Percentiles rank a stretch among this genome's conserved stretches.
Conservation (phyloP, 1,284 basidiomycete genomes). For the Cystobasidium pallidum region DNA sequence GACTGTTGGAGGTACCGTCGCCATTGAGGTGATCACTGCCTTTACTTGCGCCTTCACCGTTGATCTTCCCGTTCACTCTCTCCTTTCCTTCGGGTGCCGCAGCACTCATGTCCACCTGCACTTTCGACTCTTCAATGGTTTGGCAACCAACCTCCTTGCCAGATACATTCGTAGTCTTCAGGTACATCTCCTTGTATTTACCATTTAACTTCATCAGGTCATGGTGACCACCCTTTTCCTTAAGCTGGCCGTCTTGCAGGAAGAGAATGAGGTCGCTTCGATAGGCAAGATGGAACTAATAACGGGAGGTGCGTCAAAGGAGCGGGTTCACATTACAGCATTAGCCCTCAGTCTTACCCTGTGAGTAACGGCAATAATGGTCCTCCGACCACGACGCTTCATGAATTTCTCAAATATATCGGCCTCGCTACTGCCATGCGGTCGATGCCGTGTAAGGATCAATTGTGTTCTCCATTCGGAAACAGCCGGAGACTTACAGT, state of each 20-base stretch:
- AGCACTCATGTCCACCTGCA: neutral
- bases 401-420: constrained; percentile 29
- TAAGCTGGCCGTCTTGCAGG: constrained; percentile 29
- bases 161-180: constrained; percentile 12
- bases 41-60: too few relatives aligned
- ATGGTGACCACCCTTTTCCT: constrained; percentile 30
- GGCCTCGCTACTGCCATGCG: constrained; percentile 13
- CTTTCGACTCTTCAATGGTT: constrained; percentile 6
- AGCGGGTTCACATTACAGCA: neutral
- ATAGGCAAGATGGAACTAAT: constrained; percentile 32
- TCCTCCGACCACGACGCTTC: constrained; percentile 11
- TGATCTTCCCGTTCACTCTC: neutral
- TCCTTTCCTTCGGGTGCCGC: neutral
- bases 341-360: neutral
- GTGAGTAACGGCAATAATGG: constrained; percentile 34
- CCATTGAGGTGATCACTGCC: too few relatives aligned
- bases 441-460: neutral
- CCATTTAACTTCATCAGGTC: constrained; percentile 33
- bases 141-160: constrained; percentile 26
- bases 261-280: constrained; percentile 34
- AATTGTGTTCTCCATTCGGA: neutral
- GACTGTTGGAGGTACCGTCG: too few relatives aligned
- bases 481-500: neutral
- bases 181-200: constrained; percentile 39
- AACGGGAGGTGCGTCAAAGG: neutral